These are phyloP conservation scores for Xenosphaeropsis pyriputrescens DNA, from an alignment of 2,329 filamentous ascomycete genomes.

Conservation along the genomic window DNA sequence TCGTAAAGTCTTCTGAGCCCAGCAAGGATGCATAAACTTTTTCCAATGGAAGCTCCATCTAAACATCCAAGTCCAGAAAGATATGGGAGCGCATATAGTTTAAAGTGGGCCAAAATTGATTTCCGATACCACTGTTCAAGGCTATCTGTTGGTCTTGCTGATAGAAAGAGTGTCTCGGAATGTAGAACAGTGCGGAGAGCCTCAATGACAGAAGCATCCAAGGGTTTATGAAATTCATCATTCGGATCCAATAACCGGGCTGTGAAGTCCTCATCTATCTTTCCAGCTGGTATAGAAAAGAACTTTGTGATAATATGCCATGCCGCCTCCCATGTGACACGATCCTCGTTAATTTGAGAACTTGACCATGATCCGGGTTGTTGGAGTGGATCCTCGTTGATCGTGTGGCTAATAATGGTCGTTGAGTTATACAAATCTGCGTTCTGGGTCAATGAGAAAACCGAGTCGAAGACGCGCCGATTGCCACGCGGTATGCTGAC, in stretches of 20 bases:
- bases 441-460: too few relatives aligned
- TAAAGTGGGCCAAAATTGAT: constrained; percentile 45
- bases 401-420: too few relatives aligned
- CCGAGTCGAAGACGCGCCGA: too few relatives aligned
- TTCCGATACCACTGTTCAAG: constrained; percentile 44
- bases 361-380: too few relatives aligned
- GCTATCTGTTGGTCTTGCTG: constrained; percentile 37
- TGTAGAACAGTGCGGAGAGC: constrained; percentile 38
- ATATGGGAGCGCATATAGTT: constrained; percentile 41
- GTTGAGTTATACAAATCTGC: too few relatives aligned
- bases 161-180: constrained; percentile 28
- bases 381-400: too few relatives aligned
- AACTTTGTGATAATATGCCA: constrained; percentile 46
- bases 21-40: constrained; percentile 41
- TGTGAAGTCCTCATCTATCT: not conserved
- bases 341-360: constrained; percentile 21
- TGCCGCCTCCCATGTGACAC: constrained; percentile 42
- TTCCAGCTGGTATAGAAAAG: constrained; percentile 37
- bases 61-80: constrained; percentile 25
- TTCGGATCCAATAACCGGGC: constrained; percentile 33
- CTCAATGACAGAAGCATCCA: constrained; percentile 14
- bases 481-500: too few relatives aligned
- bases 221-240: constrained; percentile 9
- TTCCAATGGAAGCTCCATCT: constrained; percentile 27
- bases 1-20: constrained; percentile 42